Evolutionary conservation across 1,139 yeast species (phyloP), one percentile per base, ranked within the genome.

Genomic region (Yamadazyma mexicana): DNA sequence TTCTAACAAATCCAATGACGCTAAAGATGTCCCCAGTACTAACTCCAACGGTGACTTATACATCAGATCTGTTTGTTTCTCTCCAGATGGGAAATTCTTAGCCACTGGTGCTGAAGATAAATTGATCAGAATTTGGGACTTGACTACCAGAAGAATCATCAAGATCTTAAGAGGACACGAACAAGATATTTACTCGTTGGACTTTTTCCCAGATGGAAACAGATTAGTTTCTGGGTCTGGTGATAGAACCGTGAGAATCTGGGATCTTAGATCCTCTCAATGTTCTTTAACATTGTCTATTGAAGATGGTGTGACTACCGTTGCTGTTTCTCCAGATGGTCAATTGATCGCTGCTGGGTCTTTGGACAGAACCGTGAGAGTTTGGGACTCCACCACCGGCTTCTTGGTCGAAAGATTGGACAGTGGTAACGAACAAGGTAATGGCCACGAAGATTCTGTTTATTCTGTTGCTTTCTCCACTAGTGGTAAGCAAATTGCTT

Each of bases 61-160:
- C 67, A 89, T 91, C 54, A 81, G 98, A 58, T 87, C 96, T 1
- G 97, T 92, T 38, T 91, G 98, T 62, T 91, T 92, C 69, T 87
- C 96, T 2, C 98, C 98, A 34, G 97, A 91, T 66, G 98, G 98
- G 40, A 87, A 88, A 64, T 86, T 79, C 55, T 77, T 92, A 56
- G 98, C 98, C 25, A 92, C 98, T 14, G 98, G 98, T 58, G 98
- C 98, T 31, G 98, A 92, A 68, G 98, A 92, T 67, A 89, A 88
- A 65, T 82, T 88, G 59, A 92, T 92, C 55, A 80, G 98, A 64
- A 91, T 92, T 58, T 92, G 98, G 98, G 97, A 92, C 62, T 80
- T 92, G 61, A 78, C 86, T 39, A 81, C 94, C 30, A 81, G 91
- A 64, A 81, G 92, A 57, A 87, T 92, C 56, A 83, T 87, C 46